Evolutionary conservation across 257 asterid species (phyloP).

Genomic region (Scutellaria galericulata): DNA sequence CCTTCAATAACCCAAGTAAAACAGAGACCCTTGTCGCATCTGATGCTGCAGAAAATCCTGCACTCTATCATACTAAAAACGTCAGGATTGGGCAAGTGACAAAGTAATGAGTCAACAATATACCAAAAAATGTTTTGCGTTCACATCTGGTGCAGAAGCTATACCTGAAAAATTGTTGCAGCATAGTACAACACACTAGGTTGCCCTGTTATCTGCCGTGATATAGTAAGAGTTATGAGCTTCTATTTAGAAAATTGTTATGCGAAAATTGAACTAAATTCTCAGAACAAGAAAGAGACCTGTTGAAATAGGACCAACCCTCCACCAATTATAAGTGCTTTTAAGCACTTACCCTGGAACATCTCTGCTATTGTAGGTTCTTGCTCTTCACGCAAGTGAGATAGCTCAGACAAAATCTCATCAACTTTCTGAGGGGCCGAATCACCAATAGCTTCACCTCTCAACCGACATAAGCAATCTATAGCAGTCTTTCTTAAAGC

Average conservation of each 20-base stretch:
- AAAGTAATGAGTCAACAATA: not conserved
- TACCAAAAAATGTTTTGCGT: slow-evolving; percentile 20
- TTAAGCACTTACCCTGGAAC: slow-evolving; percentile 92
- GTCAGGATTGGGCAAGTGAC: slow-evolving; percentile 36
- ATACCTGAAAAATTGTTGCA: slow-evolving; percentile 89
- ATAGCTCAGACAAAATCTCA: slow-evolving; percentile 87
- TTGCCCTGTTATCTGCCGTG: slow-evolving; percentile 92
- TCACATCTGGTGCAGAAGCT: slow-evolving; percentile 26
- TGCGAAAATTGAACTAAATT: slow-evolving; percentile 12
- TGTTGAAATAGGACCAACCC: slow-evolving; percentile 94
- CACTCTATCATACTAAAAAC: slow-evolving; percentile 57
- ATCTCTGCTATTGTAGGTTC: slow-evolving; percentile 74
- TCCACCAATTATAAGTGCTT: slow-evolving; percentile 89
- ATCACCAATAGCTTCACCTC: slow-evolving; percentile 67
- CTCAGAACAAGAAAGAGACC: slow-evolving; percentile 49
- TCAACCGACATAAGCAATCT: slow-evolving; percentile 72
- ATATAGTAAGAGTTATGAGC: slow-evolving; percentile 39
- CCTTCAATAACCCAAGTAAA: slow-evolving; percentile 86
- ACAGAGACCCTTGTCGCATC: slow-evolving; percentile 95
- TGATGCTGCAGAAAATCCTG: slow-evolving; percentile 97
- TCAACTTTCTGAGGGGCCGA: slow-evolving; percentile 76
- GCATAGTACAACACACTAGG: slow-evolving; percentile 99
- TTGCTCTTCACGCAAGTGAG: slow-evolving; percentile 73
- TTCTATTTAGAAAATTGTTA: slow-evolving; percentile 14
- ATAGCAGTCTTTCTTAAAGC: slow-evolving; percentile 70